These are phyloP conservation scores for Yamadazyma mexicana DNA, from an alignment of 1,139 yeast species.

Conservation along the genomic window DNA sequence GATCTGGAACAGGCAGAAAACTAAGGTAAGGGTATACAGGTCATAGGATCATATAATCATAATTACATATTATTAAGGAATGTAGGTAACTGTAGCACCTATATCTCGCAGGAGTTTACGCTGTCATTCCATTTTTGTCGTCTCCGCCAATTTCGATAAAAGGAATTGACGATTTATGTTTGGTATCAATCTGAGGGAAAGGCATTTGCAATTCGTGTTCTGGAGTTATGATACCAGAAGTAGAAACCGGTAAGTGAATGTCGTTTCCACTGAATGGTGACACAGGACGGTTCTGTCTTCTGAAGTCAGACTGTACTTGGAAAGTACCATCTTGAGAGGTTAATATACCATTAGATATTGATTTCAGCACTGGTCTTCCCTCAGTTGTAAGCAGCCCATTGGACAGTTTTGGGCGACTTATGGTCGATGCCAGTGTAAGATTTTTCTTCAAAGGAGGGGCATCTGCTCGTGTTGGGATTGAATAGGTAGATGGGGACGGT, in stretches of 20 bases:
- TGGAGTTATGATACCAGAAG: constrained; percentile 15
- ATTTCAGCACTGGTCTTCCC: constrained; percentile 14
- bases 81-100: too few species aligned
- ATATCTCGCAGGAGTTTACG: too few species aligned
- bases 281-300: not conserved
- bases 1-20: too few species aligned
- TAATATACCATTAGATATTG: constrained; percentile 14
- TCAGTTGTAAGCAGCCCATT: not conserved
- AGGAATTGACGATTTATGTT: constrained; percentile 9
- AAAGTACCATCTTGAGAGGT: constrained; percentile 12
- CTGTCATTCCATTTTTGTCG: constrained; percentile 2
- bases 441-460: not conserved
- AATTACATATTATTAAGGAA: too few species aligned
- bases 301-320: constrained; percentile 8
- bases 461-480: constrained; percentile 6
- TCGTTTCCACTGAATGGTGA: not conserved
- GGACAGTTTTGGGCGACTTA: constrained; percentile 3
- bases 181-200: constrained; percentile 12
- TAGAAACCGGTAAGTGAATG: not conserved
- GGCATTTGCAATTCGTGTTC: constrained; percentile 13
- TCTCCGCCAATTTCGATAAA: constrained; percentile 5
- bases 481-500: constrained; percentile 10
- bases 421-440: not conserved
- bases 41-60: too few species aligned
- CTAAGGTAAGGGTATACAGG: too few species aligned